Percentiles rank a stretch among this genome's conserved stretches.
Conservation (phyloP, 1,284 basidiomycete species). For the Coniferiporia sulphurascens region DNA sequence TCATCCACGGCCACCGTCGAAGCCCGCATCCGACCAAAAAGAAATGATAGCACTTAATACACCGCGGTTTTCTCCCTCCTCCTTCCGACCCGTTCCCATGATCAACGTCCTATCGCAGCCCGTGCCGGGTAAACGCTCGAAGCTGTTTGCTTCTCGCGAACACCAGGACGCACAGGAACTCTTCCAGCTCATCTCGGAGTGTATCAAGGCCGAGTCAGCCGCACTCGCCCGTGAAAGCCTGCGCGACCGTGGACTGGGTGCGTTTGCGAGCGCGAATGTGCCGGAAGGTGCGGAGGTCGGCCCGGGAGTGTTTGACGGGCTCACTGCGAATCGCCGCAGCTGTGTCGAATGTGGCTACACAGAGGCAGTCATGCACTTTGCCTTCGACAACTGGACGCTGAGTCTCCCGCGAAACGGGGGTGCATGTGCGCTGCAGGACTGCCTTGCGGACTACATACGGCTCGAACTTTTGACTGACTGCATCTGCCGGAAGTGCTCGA, state of each 20-base stretch:
- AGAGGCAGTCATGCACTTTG: conserved; percentile 84
- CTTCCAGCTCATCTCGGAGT: conserved; percentile 87
- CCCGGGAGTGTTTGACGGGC: conserved; percentile 66
- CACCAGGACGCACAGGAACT: conserved; percentile 96
- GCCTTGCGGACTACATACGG: conserved; percentile 77
- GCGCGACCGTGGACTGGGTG: conserved; percentile 64
- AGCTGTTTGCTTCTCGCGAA: conserved; percentile 78
- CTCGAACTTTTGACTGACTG: conserved; percentile 80
- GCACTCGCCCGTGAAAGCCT: conserved; percentile 60
- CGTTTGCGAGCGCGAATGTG: conserved; percentile 27
- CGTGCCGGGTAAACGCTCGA: conserved; percentile 46
- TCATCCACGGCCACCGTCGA: background rate
- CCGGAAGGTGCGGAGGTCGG: too few relatives aligned
- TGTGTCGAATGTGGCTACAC: conserved; percentile 83
- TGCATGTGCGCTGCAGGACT: conserved; percentile 63
- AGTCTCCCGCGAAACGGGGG: conserved; percentile 55
- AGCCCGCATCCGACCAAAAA: background rate
- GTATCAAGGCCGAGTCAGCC: conserved; percentile 73
- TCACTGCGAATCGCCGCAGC: conserved; percentile 78
- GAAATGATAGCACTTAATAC: conserved; percentile 60
- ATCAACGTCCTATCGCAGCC: conserved; percentile 63
- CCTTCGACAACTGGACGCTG: conserved; percentile 79
- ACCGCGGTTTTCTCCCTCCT: conserved; percentile 49
- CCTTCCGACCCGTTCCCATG: conserved; percentile 68
- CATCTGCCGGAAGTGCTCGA: conserved; percentile 77